A percentile compares a stretch with the other conserved stretches of the same genome.
These are phyloP conservation scores for Buddleja alternifolia DNA, from an alignment of 257 asterid genomes.

Conservation along the genomic window DNA sequence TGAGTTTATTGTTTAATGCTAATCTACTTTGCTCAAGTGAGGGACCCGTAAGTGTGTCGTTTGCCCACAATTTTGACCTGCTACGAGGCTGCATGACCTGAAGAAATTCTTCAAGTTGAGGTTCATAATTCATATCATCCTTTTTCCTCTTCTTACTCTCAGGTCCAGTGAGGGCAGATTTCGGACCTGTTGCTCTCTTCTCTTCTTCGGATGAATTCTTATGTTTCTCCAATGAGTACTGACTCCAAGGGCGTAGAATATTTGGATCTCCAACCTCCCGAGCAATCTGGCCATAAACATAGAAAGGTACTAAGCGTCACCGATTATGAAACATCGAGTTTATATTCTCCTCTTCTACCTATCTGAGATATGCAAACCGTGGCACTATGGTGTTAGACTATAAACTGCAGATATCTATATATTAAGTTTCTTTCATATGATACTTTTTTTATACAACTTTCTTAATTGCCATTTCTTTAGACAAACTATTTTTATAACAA, in stretches of 20 bases:
- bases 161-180: slow-evolving; percentile 37
- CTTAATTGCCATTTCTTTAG: background rate
- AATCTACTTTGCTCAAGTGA: slow-evolving; percentile 42
- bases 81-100: slow-evolving; percentile 83
- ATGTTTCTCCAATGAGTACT: slow-evolving; percentile 62
- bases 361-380: no score
- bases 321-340: no score
- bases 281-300: slow-evolving; percentile 74
- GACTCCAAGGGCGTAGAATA: slow-evolving; percentile 95
- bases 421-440: background rate
- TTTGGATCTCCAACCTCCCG: slow-evolving; percentile 81
- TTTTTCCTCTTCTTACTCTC: slow-evolving; percentile 47
- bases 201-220: slow-evolving; percentile 48
- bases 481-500: background rate
- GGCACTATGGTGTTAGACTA: slow-evolving; percentile 8
- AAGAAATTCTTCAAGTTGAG: slow-evolving; percentile 80
- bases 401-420: slow-evolving; percentile 2
- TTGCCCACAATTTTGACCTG: slow-evolving; percentile 91
- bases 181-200: slow-evolving; percentile 32
- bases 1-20: slow-evolving; percentile 32
- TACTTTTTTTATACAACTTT: background rate
- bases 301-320: slow-evolving; percentile 39
- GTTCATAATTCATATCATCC: slow-evolving; percentile 61
- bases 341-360: no score
- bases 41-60: slow-evolving; percentile 68